phyloP scores from a whole-genome alignment of 2,329 filamentous ascomycete genomes.

The Clonostachys solani region DNA sequence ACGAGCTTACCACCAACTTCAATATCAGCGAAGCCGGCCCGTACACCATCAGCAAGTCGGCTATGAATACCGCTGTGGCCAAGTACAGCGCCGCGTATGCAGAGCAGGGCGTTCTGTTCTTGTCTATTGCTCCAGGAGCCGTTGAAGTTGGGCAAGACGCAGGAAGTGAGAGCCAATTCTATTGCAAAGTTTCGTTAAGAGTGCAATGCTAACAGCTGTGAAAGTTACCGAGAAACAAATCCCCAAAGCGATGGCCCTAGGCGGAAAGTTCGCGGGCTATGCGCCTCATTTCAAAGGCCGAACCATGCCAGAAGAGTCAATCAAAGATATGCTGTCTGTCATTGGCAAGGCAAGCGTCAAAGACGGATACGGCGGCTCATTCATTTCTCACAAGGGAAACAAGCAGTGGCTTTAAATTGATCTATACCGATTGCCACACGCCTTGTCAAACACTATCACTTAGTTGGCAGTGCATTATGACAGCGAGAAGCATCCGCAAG shows the following conservation, averaged over 20 bases:
- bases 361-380: background rate
- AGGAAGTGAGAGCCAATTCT: background rate
- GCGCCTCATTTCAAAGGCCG: slow-evolving; percentile 1
- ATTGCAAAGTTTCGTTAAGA: too few relatives aligned
- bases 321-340: background rate
- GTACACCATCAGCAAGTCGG: slow-evolving; percentile 4
- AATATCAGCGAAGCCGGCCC: background rate
- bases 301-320: slow-evolving; percentile 1
- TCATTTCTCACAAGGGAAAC: background rate
- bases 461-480: too few relatives aligned
- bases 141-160: background rate
- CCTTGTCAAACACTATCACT: too few relatives aligned
- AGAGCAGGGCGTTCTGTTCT: slow-evolving; percentile 10
- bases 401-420: slow-evolving; percentile 1
- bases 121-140: background rate
- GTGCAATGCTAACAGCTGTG: too few relatives aligned
- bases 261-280: background rate
- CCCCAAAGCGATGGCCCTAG: background rate
- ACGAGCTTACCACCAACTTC: slow-evolving; percentile 27
- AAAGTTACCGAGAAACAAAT: background rate
- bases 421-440: too few relatives aligned
- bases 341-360: background rate
- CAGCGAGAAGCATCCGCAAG: too few relatives aligned
- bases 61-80: slow-evolving; percentile 2
- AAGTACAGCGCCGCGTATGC: slow-evolving; percentile 4